phyloP scores from a whole-genome alignment of 192 early-diverging fungal species.

The Coemansia sp. region DNA sequence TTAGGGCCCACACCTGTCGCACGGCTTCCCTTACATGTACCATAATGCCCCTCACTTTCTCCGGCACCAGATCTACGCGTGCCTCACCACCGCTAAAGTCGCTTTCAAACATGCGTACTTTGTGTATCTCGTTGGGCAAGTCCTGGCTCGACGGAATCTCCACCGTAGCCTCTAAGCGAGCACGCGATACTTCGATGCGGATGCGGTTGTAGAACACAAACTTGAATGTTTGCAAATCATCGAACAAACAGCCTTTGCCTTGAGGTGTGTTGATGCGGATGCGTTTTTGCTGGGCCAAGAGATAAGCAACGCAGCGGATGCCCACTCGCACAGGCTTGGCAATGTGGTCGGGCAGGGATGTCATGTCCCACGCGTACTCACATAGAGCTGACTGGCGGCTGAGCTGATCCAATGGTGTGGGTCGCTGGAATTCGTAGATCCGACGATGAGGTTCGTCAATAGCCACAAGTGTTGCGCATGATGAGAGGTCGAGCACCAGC shows the following conservation, averaged over 20 bases:
- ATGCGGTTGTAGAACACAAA: conserved; percentile 67
- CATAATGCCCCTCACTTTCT: conserved; percentile 34
- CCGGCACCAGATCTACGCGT: conserved; percentile 2
- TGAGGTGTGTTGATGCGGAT: conserved; percentile 70
- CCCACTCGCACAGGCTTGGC: conserved; percentile 50
- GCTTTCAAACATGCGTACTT: conserved; percentile 19
- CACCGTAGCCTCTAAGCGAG: conserved; percentile 39
- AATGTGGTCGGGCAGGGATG: conserved; percentile 21
- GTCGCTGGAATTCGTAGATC: conserved; percentile 30
- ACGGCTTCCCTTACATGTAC: conserved; percentile 28
- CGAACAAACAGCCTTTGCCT: conserved; percentile 67
- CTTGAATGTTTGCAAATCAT: conserved; percentile 64
- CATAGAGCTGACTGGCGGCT: not conserved
- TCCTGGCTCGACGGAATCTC: conserved; percentile 49
- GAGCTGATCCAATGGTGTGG: conserved; percentile 12
- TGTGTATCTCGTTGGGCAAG: conserved; percentile 51
- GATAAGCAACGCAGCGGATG: conserved; percentile 55
- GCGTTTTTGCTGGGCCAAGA: conserved; percentile 64
- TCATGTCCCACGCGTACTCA: conserved; percentile 23
- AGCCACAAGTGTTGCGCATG: conserved; percentile 10
- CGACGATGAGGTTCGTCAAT: conserved; percentile 10
- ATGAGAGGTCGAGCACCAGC: conserved; percentile 31
- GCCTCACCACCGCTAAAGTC: conserved; percentile 6
- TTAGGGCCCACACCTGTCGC: conserved; percentile 17
- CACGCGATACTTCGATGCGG: conserved; percentile 46